Base-by-base conservation (phyloP, 257 asterid species). In the Linderniella brevidens region DNA sequence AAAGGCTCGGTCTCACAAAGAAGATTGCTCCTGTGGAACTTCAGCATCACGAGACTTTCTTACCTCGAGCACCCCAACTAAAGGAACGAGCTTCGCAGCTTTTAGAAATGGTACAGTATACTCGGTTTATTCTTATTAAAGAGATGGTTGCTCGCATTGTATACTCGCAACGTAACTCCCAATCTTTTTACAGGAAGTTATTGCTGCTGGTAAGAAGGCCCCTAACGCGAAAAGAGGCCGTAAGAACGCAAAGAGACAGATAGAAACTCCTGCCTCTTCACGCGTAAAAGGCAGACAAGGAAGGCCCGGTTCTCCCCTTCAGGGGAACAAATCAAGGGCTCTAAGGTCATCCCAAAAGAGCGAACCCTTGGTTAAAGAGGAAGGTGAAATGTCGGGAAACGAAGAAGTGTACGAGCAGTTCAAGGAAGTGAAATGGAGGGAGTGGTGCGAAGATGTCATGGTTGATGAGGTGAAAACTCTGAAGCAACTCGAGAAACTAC, bases 401-500 rank as follows among this genome's bases (percentile, higher is more conserved):
- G 99, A 82, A 49, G 99, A 75, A 67, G 92, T 90, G 17, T 90
- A 79, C 44, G 94, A 85, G 80, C 93, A 82, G 66, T 90, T 90
- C 70, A 90, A 85, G 74, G 99, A 81, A 73, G 96, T 77, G 44
- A 90, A 90, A 64, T 85, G 96, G 99, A 77, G 62, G 80, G 96
- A 90, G 65, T 90, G 99, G 99, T 90, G 99, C 56, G 84, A 79
- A 65, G 99, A 90, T 73, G 93, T 90, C 64, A 75, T 90, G 99
- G 29, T 56, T 13, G 74, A 70, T 38, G 96, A 90, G 59, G 86
- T 71, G 54, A 81, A 77, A 64, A 85, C 96, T 11, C 77, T 90
- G 35, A 79, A 65, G 50, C 93, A 96, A 55, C 96, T 90, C 56
- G 83, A 90, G 44, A 79, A 72, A 50, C 69, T 90, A 77, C 99